phyloP scores from a whole-genome alignment of 768 basidiomycete genomes.

The Podaxis sp. region DNA sequence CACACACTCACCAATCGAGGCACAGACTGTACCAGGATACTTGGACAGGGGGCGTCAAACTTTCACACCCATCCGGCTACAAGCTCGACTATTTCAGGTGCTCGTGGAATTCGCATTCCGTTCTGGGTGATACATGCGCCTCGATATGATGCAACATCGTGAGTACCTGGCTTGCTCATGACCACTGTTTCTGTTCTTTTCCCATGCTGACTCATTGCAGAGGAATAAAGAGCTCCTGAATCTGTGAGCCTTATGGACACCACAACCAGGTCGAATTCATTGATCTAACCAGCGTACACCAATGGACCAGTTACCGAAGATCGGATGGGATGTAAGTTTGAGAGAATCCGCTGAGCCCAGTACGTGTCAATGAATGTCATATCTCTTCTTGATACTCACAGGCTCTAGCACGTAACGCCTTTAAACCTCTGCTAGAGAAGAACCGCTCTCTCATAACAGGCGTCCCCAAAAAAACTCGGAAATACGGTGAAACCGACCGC shows the following conservation, averaged over 20 bases:
- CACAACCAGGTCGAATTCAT: neutral
- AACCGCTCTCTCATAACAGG: slow-evolving; percentile 41
- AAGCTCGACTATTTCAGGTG: too few species aligned
- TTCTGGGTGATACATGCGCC: too few species aligned
- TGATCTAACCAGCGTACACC: neutral
- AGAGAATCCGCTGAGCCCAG: neutral
- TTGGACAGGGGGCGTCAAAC: too few species aligned
- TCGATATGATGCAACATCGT: neutral
- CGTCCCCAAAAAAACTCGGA: slow-evolving; percentile 49
- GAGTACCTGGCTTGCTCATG: neutral
- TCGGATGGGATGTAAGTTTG: neutral
- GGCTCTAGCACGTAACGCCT: slow-evolving; percentile 39
- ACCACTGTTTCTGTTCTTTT: neutral
- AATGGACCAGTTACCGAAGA: neutral
- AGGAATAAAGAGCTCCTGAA: neutral
- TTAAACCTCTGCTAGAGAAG: slow-evolving; percentile 46
- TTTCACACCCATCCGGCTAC: too few species aligned
- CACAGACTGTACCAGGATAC: too few species aligned
- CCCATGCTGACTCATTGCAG: neutral
- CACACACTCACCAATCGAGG: too few species aligned
- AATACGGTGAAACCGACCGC: slow-evolving; percentile 48
- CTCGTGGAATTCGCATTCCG: too few species aligned
- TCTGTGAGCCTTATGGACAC: neutral
- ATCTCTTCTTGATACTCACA: neutral
- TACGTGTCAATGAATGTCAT: neutral